Evolutionary conservation across 2,329 filamentous ascomycete genomes (phyloP).

Genomic region (Elsinoe fawcettii): DNA sequence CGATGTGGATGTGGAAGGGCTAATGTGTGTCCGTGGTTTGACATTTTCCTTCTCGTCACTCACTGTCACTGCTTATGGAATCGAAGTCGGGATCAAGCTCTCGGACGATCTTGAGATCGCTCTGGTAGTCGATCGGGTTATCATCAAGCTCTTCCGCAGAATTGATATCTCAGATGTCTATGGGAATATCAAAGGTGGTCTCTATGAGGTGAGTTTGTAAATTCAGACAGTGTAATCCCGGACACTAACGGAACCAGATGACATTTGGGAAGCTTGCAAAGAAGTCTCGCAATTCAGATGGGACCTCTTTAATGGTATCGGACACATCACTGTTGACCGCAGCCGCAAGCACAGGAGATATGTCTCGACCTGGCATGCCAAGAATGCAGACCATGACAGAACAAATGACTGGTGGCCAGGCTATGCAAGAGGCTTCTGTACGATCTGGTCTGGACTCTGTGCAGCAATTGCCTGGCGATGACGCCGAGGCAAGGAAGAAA

Average conservation of each 20-base stretch:
- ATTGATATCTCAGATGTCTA: conserved; percentile 48
- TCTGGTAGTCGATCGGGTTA: conserved; percentile 44
- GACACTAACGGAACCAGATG: conserved; percentile 27
- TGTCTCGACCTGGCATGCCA: conserved; percentile 1
- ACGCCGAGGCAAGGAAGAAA: conserved; percentile 36
- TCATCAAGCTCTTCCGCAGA: conserved; percentile 41
- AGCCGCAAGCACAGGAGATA: conserved; percentile 28
- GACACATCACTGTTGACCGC: conserved; percentile 42
- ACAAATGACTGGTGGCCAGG: conserved; percentile 34
- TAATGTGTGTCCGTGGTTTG: conserved; percentile 46
- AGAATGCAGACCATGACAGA: conserved; percentile 18
- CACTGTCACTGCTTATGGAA: conserved; percentile 44
- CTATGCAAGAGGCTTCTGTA: conserved; percentile 32
- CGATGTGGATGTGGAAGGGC: conserved; percentile 46
- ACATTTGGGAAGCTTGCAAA: conserved; percentile 38
- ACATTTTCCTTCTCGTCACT: conserved; percentile 45
- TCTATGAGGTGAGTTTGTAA: conserved; percentile 29
- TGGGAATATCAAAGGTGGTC: conserved; percentile 48
- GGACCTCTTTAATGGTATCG: conserved; percentile 35
- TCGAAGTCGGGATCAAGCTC: conserved; percentile 48
- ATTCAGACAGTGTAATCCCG: too few relatives aligned
- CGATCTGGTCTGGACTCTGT: conserved; percentile 34
- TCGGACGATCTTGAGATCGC: conserved; percentile 48
- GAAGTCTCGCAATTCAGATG: conserved; percentile 31
- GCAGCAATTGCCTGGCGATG: conserved; percentile 38